A percentile compares a stretch with the other conserved stretches of the same genome.
phyloP scores from a whole-genome alignment of 768 basidiomycete species.

The Naganishia vaughanmartiniae region DNA sequence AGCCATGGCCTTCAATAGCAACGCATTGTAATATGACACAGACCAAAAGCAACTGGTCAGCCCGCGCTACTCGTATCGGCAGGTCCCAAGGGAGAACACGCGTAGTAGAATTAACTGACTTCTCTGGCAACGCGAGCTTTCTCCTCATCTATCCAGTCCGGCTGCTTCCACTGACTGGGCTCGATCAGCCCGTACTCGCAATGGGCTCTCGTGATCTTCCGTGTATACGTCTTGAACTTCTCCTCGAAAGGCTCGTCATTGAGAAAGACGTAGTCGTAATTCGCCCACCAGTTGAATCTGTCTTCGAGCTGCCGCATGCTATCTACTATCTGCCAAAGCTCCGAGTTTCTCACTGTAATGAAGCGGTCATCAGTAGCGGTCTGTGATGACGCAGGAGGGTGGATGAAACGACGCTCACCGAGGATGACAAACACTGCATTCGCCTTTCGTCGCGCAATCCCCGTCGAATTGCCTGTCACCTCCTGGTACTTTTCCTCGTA shows the following conservation, averaged over 20 bases:
- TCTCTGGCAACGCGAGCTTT: conserved; percentile 62
- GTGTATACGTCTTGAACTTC: conserved; percentile 64
- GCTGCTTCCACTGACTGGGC: conserved; percentile 69
- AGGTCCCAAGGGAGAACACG: neutral
- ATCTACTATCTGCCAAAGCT: conserved; percentile 57
- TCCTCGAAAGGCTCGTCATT: conserved; percentile 74
- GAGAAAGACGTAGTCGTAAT: conserved; percentile 77
- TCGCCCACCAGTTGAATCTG: conserved; percentile 73
- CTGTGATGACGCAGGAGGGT: conserved; percentile 41
- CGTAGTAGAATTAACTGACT: neutral
- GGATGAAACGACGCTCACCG: neutral
- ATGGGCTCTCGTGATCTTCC: conserved; percentile 61
- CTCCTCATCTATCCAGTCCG: conserved; percentile 71
- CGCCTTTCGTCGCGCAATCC: conserved; percentile 56
- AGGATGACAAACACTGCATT: conserved; percentile 83
- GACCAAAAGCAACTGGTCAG: neutral
- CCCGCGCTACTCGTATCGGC: too few species aligned
- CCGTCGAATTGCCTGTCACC: conserved; percentile 28
- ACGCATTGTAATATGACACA: neutral
- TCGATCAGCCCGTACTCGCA: conserved; percentile 67
- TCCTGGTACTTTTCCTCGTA: neutral
- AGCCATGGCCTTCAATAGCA: neutral
- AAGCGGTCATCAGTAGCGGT: too few species aligned
- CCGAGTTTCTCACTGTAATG: conserved; percentile 42
- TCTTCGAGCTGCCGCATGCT: conserved; percentile 79